Conservation (phyloP, 805 yeast genomes). For the Cyberlindnera meyerae region DNA sequence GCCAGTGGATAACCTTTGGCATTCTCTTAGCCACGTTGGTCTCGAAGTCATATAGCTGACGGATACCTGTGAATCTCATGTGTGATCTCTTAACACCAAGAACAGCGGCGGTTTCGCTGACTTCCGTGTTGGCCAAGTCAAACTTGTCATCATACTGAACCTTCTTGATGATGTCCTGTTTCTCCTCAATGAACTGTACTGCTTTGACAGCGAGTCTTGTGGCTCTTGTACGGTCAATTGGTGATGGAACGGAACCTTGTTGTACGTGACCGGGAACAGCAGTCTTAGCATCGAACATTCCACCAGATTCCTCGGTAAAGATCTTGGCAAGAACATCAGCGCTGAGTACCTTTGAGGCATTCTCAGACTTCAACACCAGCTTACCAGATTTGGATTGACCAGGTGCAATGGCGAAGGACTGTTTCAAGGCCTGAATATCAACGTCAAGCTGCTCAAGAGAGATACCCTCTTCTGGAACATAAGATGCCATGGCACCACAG, state of each 20-base stretch:
- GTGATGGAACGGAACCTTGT: constrained; percentile 94
- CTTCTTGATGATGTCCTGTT: constrained; percentile 43
- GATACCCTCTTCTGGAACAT: constrained; percentile 57
- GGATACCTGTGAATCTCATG: constrained; percentile 66
- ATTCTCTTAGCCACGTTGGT: constrained; percentile 77
- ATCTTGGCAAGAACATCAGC: constrained; percentile 81
- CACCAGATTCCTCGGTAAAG: constrained; percentile 70
- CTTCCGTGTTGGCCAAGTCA: constrained; percentile 32
- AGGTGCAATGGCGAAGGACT: constrained; percentile 17
- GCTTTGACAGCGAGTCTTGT: constrained; percentile 88
- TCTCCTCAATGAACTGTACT: constrained; percentile 76
- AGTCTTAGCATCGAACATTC: constrained; percentile 82
- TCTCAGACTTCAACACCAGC: constrained; percentile 75
- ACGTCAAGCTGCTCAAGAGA: constrained; percentile 61
- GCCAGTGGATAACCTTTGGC: constrained; percentile 89
- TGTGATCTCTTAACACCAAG: constrained; percentile 79
- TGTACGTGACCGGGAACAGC: constrained; percentile 98
- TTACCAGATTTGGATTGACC: constrained; percentile 54
- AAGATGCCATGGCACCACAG: constrained; percentile 54
- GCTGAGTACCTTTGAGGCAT: constrained; percentile 78
- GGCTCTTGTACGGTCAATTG: constrained; percentile 88
- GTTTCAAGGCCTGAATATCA: constrained; percentile 67
- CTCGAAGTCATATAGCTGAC: constrained; percentile 79
- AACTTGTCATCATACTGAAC: constrained; percentile 42
- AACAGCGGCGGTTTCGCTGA: constrained; percentile 63